Conservation (phyloP, 2,329 filamentous ascomycete species). For the Epichloe sylvatica region DNA sequence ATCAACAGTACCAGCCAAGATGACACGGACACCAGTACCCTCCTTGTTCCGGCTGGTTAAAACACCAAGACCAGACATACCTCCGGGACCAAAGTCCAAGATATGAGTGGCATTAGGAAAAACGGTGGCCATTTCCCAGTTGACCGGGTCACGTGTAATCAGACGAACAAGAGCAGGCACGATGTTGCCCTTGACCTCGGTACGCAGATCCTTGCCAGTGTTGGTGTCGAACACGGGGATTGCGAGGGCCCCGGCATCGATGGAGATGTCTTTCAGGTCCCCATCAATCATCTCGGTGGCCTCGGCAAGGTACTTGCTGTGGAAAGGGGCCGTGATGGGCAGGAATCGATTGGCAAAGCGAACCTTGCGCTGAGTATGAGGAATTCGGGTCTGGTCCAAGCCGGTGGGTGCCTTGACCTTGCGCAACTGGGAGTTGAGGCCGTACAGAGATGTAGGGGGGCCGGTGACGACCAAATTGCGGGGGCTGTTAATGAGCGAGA, state of each 20-base stretch:
- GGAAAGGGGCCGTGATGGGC: conserved; percentile 94
- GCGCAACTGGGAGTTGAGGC: conserved; percentile 83
- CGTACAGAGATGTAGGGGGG: conserved; percentile 88
- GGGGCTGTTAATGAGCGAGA: conserved; percentile 92
- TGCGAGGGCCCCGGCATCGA: conserved; percentile 57
- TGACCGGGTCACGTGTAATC: conserved; percentile 85
- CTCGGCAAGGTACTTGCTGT: conserved; percentile 81
- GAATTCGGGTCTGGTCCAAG: conserved; percentile 85
- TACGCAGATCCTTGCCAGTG: conserved; percentile 71
- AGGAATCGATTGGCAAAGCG: conserved; percentile 95
- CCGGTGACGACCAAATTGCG: conserved; percentile 91
- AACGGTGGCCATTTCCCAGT: conserved; percentile 90
- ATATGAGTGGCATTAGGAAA: conserved; percentile 89
- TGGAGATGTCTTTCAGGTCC: conserved; percentile 70
- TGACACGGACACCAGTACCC: conserved; percentile 90
- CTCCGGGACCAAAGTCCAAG: conserved; percentile 90
- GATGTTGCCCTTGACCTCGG: conserved; percentile 58
- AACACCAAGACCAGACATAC: conserved; percentile 89
- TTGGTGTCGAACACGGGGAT: conserved; percentile 86
- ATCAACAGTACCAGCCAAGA: conserved; percentile 84
- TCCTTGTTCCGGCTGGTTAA: conserved; percentile 99
- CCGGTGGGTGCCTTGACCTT: conserved; percentile 98
- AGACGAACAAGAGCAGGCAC: conserved; percentile 78
- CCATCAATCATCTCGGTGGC: conserved; percentile 73
- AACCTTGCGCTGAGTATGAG: conserved; percentile 88